These are phyloP conservation scores for Endoconidiophora polonica DNA, from an alignment of 2,329 filamentous ascomycete species.

Conservation along the genomic window DNA sequence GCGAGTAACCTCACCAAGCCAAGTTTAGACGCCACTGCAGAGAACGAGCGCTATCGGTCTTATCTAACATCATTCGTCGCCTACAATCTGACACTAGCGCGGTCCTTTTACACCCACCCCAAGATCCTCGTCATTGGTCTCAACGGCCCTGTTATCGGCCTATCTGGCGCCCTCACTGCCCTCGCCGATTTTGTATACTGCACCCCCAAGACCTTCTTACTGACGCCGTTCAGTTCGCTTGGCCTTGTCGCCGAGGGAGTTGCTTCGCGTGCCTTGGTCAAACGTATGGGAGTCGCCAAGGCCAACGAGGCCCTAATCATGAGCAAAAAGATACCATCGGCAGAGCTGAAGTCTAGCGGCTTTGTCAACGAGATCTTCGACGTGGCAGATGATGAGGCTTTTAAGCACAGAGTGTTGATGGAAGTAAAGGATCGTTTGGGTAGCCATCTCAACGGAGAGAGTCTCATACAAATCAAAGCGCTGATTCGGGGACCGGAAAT, in stretches of 20 bases:
- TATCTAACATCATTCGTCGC: conserved; percentile 59
- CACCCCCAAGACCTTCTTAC: conserved; percentile 62
- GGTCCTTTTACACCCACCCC: conserved; percentile 81
- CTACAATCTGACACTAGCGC: conserved; percentile 78
- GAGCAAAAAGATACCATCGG: conserved; percentile 57
- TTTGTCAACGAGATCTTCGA: conserved; percentile 76
- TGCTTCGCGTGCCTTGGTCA: conserved; percentile 60
- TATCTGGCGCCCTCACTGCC: conserved; percentile 67
- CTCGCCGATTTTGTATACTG: conserved; percentile 89
- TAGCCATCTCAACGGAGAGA: conserved; percentile 61
- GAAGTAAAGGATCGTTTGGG: conserved; percentile 75
- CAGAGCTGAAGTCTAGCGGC: conserved; percentile 58
- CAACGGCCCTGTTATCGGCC: conserved; percentile 80
- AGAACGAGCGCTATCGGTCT: conserved; percentile 18
- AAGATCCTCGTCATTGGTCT: conserved; percentile 85
- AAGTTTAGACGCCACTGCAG: neutral
- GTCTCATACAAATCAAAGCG: conserved; percentile 69
- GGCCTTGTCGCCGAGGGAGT: conserved; percentile 84
- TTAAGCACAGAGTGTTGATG: conserved; percentile 51
- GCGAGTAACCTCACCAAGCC: neutral
- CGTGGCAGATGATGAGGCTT: conserved; percentile 46
- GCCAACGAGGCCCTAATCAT: conserved; percentile 90
- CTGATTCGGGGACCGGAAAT: conserved; percentile 59
- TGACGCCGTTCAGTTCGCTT: conserved; percentile 81
- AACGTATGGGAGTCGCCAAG: conserved; percentile 60